Evolutionary conservation across 2,329 filamentous ascomycete species (phyloP).

Genomic region (Aspergillus arachidicola): DNA sequence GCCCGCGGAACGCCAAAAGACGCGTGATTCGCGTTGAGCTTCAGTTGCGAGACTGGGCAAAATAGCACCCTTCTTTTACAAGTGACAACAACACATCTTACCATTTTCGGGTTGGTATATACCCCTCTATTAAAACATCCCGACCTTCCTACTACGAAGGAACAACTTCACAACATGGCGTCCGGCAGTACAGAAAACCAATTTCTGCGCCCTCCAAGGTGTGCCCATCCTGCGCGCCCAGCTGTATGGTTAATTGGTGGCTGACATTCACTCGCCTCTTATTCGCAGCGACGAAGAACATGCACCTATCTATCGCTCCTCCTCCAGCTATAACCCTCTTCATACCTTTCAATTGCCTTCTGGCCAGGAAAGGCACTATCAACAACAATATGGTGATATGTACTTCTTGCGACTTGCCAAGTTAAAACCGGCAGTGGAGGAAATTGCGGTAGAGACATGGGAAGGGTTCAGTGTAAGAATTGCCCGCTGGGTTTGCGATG

Average conservation of each 20-base stretch:
- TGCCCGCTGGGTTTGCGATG: not conserved
- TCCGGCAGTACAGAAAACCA: constrained; percentile 18
- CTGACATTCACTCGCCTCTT: not conserved
- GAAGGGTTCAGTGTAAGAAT: constrained; percentile 63
- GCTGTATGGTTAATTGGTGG: not conserved
- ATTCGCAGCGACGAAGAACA: constrained; percentile 39
- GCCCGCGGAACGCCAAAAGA: constrained; percentile 27
- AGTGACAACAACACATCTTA: not conserved
- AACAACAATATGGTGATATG: constrained; percentile 96
- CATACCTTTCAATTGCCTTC: constrained; percentile 73
- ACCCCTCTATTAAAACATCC: not conserved
- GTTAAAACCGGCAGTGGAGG: constrained; percentile 81
- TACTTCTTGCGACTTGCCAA: constrained; percentile 90
- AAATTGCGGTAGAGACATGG: constrained; percentile 75
- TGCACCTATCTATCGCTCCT: constrained; percentile 53
- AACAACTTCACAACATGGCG: constrained; percentile 19
- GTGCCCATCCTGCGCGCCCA: constrained; percentile 9
- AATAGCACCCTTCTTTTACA: not conserved
- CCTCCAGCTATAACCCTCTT: constrained; percentile 72
- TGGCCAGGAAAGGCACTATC: constrained; percentile 68
- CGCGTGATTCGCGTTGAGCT: constrained; percentile 25
- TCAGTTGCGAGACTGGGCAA: not conserved
- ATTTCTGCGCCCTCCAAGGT: constrained; percentile 36
- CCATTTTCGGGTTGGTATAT: not conserved
- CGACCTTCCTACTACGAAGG: not conserved